Evolutionary conservation across 148 eudicot genomes (phyloP), one percentile per base, ranked within the genome.

Genomic region (Camellia lanceoleosa): DNA sequence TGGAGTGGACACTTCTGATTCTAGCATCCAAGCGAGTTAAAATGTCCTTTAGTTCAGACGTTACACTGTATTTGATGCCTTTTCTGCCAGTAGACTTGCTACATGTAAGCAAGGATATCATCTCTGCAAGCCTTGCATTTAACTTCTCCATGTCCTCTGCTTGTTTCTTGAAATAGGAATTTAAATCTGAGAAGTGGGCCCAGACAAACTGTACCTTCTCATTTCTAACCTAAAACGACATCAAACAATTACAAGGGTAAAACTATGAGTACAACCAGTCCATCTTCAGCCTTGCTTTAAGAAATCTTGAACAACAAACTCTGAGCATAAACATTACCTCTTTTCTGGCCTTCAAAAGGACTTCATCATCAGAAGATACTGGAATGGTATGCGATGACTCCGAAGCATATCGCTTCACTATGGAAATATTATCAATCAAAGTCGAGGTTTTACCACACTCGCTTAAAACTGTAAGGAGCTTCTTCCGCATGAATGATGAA

Each of bases 321-420:
- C 10, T 54, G 61, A 6, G 38, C 38, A 30, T 30, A 43, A 69
- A 81, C 23, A 19, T 44, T 84, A 96, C 99, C 99, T 96, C 99
- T 85, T 93, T 96, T 58, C 64, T 80, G 71, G 91, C 87, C 89
- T 85, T 96, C 56, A 83, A 82, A 71, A 91, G 93, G 78, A 95
- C 99, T 81, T 89, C 97, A 42, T 93, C 98, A 74, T 96, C 99
- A 7, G 97, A 90, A 74, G 87, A 87, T 64, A 93, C 92, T 14
- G 99, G 99, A 76, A 96, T 89, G 55, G 94, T 85, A 88, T 93
- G 82, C 68, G 97, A 92, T 77, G 89, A 82, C 80, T 91, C 99
- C 79, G 95, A 90, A 81, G 98, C 94, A 83, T 90, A 90, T 76
- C 97, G 90, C 88, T 90, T 96, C 87, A 94, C 92, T 63, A 92